These are phyloP conservation scores for Lepidium africanum DNA, from an alignment of 345 rosid species.

Conservation along the genomic window DNA sequence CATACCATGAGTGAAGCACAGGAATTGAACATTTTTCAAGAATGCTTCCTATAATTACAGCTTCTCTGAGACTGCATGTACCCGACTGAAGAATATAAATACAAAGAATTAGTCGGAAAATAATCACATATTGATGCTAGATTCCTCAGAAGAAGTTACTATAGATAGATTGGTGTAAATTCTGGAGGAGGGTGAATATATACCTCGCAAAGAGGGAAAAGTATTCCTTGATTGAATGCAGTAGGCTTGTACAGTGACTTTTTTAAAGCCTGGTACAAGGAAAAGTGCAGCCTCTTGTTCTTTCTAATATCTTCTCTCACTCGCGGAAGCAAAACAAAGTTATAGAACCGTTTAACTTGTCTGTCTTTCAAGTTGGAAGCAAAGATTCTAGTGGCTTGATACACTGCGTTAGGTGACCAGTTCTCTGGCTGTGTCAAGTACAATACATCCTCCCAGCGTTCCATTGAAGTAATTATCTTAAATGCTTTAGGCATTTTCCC, in stretches of 20 bases:
- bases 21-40: conserved; percentile 82
- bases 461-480: conserved; percentile 61
- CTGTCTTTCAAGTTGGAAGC: conserved; percentile 62
- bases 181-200: not conserved
- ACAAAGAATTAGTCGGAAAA: not conserved
- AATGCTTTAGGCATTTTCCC: conserved; percentile 93
- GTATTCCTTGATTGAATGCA: conserved; percentile 89
- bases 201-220: conserved; percentile 89
- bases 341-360: conserved; percentile 70
- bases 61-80: conserved; percentile 89
- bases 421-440: conserved; percentile 88
- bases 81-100: conserved; percentile 56
- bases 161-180: not conserved
- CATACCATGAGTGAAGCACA: conserved; percentile 84
- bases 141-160: not conserved
- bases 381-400: conserved; percentile 82
- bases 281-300: conserved; percentile 77
- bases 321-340: conserved; percentile 81
- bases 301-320: conserved; percentile 81
- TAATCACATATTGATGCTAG: not conserved
- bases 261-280: conserved; percentile 74
- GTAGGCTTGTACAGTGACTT: conserved; percentile 80
- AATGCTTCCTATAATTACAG: conserved; percentile 83
- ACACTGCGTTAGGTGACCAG: conserved; percentile 95
- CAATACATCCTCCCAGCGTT: conserved; percentile 80